A percentile compares a stretch with the other conserved stretches of the same genome.
Conservation (phyloP, 2,329 filamentous ascomycete species). For the Penicillium expansum region DNA sequence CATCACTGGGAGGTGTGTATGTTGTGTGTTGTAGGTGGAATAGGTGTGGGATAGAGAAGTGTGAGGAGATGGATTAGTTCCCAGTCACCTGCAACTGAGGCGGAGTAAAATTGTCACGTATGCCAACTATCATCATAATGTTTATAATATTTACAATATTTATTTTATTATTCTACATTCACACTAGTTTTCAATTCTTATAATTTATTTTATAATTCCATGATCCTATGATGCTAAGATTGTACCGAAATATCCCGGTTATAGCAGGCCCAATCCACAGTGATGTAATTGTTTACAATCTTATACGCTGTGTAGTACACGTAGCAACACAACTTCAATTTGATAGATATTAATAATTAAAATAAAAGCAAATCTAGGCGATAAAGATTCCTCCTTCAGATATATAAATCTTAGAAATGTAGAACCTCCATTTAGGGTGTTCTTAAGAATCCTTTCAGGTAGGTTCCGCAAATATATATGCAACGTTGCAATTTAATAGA, state of each 20-base stretch:
- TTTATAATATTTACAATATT: background rate
- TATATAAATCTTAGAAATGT: background rate
- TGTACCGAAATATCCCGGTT: background rate
- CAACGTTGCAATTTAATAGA: background rate
- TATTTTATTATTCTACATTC: background rate
- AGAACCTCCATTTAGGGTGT: background rate
- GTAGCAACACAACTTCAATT: background rate
- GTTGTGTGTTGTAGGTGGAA: background rate
- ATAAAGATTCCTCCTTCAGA: background rate
- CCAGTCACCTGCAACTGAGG: background rate
- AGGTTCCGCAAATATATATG: background rate
- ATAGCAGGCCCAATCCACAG: background rate
- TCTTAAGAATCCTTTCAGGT: background rate
- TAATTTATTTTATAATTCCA: background rate
- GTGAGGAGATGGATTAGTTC: background rate
- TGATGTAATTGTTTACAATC: conserved; percentile 2
- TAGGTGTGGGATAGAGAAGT: background rate
- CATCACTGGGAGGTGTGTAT: conserved; percentile 9
- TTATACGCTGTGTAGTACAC: background rate
- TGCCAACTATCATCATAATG: background rate
- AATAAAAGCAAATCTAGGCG: background rate
- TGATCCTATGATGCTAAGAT: background rate
- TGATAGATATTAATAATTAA: background rate
- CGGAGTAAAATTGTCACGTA: background rate
- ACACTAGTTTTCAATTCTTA: background rate